Evolutionary conservation across 2,329 filamentous ascomycete genomes (phyloP).

Genomic region (Fusarium torulosum): DNA sequence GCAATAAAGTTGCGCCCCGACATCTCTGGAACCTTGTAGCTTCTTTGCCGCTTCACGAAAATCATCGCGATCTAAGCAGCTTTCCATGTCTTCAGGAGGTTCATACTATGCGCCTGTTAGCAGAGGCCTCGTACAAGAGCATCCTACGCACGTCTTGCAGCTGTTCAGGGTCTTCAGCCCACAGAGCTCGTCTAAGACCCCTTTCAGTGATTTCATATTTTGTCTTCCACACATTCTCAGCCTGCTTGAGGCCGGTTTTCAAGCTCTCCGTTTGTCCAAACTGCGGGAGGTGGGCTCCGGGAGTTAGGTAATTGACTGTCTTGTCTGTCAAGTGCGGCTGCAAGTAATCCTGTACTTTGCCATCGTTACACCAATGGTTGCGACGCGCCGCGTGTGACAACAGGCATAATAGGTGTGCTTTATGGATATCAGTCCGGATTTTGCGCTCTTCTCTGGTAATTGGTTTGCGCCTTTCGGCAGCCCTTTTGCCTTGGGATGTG

Average conservation of each 20-base stretch:
- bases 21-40: constrained; percentile 85
- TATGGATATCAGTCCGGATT: constrained; percentile 81
- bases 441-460: constrained; percentile 66
- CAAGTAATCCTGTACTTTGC: constrained; percentile 73
- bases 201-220: constrained; percentile 78
- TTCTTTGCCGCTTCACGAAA: constrained; percentile 78
- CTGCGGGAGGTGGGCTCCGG: constrained; percentile 74
- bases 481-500: constrained; percentile 48
- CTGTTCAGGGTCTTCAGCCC: constrained; percentile 77
- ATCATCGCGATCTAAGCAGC: constrained; percentile 75
- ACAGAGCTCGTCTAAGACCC: constrained; percentile 77
- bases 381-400: constrained; percentile 80
- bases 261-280: constrained; percentile 82
- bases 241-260: constrained; percentile 80
- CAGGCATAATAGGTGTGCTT: constrained; percentile 85
- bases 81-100: constrained; percentile 73
- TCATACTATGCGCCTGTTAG: constrained; percentile 60
- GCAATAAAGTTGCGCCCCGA: constrained; percentile 92
- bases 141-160: constrained; percentile 64
- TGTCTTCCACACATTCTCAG: constrained; percentile 73
- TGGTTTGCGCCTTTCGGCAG: constrained; percentile 62
- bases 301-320: constrained; percentile 75
- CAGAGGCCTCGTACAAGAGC: constrained; percentile 1
- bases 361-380: constrained; percentile 91
- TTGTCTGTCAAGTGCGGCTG: constrained; percentile 75